Percentiles rank a stretch among this genome's conserved stretches.
phyloP scores from a whole-genome alignment of 345 rosid genomes.

The Eucalyptus viminalis region DNA sequence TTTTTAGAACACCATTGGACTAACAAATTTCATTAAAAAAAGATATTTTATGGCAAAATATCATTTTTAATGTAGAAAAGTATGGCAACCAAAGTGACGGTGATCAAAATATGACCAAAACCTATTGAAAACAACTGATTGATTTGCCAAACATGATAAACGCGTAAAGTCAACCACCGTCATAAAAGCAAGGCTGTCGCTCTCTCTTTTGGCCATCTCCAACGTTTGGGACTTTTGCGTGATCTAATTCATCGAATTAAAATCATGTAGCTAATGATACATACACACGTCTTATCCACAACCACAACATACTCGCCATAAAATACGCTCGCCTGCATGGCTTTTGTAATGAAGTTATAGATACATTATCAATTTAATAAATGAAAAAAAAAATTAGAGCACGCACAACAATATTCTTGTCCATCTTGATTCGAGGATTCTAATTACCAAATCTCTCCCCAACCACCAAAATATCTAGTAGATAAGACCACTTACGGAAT shows the following conservation, averaged over 20 bases:
- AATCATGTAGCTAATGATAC: background rate
- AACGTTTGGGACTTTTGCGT: background rate
- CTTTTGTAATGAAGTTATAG: background rate
- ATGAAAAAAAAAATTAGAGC: background rate
- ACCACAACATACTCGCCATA: background rate
- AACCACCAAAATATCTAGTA: background rate
- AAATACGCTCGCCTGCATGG: background rate
- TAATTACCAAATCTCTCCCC: background rate
- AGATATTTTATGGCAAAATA: no score
- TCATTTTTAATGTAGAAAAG: background rate
- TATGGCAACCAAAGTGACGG: background rate
- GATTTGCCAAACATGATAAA: background rate
- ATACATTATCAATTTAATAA: no score
- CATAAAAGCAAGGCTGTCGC: background rate
- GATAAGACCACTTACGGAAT: background rate
- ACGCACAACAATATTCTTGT: background rate
- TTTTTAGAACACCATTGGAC: background rate
- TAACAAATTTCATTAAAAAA: background rate
- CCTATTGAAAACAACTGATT: background rate
- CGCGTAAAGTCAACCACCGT: background rate
- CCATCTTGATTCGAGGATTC: background rate
- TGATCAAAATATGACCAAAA: background rate
- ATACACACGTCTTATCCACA: background rate
- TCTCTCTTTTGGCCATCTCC: background rate
- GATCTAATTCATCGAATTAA: background rate